Conservation (phyloP, 1,284 basidiomycete genomes). For the Rhodotorula sp. region DNA sequence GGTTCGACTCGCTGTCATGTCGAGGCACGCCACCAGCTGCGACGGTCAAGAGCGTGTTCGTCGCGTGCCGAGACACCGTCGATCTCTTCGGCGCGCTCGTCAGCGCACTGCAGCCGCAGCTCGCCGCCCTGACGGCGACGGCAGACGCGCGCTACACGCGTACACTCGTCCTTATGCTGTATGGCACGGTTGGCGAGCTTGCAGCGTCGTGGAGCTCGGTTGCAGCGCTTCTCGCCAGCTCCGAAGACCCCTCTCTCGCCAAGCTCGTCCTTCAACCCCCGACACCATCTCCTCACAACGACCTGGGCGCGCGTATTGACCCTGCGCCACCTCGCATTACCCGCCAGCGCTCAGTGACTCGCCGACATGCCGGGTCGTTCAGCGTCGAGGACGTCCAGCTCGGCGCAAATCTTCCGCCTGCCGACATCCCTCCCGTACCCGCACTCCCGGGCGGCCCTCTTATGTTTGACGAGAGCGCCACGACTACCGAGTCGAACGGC, state of each 20-base stretch:
- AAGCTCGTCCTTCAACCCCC: conserved; percentile 42
- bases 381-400: conserved; percentile 86
- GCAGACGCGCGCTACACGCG: conserved; percentile 86
- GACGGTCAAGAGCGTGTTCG: conserved; percentile 76
- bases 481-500: background rate
- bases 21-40: conserved; percentile 66
- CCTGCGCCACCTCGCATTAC: conserved; percentile 6
- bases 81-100: conserved; percentile 80
- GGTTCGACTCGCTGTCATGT: conserved; percentile 82
- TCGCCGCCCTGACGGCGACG: conserved; percentile 58
- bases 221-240: conserved; percentile 65
- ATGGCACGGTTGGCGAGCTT: conserved; percentile 87
- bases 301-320: background rate
- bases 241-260: conserved; percentile 21
- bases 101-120: conserved; percentile 31
- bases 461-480: conserved; percentile 6
- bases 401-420: conserved; percentile 70
- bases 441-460: conserved; percentile 17
- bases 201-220: conserved; percentile 81
- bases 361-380: conserved; percentile 90
- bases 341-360: conserved; percentile 55
- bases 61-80: conserved; percentile 82
- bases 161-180: conserved; percentile 82
- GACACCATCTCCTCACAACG: conserved; percentile 45
- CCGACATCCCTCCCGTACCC: conserved; percentile 40